Base-by-base conservation (phyloP, 2,329 filamentous ascomycete genomes). In the Aspergillus pseudoviridinutans region DNA sequence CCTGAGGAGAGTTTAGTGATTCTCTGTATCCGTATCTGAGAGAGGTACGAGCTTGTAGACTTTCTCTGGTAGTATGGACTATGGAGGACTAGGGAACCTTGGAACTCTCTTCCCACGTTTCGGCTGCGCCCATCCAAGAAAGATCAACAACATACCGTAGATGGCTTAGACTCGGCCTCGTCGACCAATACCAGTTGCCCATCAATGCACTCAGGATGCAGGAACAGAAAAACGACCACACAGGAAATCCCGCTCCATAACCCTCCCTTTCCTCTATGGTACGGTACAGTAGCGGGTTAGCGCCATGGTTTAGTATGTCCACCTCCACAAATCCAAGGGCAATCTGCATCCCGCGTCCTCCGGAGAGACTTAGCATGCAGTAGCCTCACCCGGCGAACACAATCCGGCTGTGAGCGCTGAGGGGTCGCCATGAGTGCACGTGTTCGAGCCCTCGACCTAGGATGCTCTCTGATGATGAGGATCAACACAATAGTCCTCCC, bases 101-200 rank as follows among this genome's bases (percentile, higher is more conserved):
- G 53, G 54, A 50, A 49, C 28, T 50, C 60, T 57, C 57, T 56
- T 56, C 61, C 57, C 54, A 61, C 56, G 50, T 56, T 56, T 35
- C 4, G 29, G 28, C 28, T 29, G 28, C 10, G 28, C 9, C 28
- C 9, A 28, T 28, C 8, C 28, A 9, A 35, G 12, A 35, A 9
- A 35, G 12, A 35, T 49, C 54, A 51, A 56, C 58, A 52, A 59
- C 50, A 54, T 61, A 41, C 61, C 55, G 22, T n/a, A 56, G 49
- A 32, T 17, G 55, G 62, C 46, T 22, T 64, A 64, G 58, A 49
- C 49, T 55, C 55, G 54, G 60, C 35, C 14, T 10, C 46, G 8
- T 17, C 32, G 50, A 22, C 61, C 61, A 63, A 60, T 61, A 9
- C 9, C 51, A 28, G 44, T n/a, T 38, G 24, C 29, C 27, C n/a